A percentile compares a stretch with the other conserved stretches of the same genome.
Conservation (phyloP, 2,329 filamentous ascomycete species). For the Sarocladium brachiariae region DNA sequence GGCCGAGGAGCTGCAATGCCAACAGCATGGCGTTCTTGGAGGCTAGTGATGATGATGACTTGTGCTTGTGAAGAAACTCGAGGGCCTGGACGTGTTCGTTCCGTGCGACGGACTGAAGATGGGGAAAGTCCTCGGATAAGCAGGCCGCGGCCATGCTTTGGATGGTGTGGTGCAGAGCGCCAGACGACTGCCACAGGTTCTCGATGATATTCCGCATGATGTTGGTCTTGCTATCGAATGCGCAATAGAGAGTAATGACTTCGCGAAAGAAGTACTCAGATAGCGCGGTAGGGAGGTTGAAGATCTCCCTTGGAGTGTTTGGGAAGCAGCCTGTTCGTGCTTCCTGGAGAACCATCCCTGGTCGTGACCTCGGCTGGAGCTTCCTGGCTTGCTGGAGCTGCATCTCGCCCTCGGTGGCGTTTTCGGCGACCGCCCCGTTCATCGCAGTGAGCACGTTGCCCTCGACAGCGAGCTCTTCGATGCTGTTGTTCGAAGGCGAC, state of each 20-base stretch:
- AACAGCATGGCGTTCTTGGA: constrained; percentile 12
- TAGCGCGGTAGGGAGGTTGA: constrained; percentile 13
- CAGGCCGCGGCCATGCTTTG: constrained; percentile 20
- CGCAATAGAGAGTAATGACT: constrained; percentile 17
- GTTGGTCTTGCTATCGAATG: constrained; percentile 17
- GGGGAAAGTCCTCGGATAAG: constrained; percentile 16
- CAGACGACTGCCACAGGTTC: constrained; percentile 15
- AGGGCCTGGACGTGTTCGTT: constrained; percentile 14
- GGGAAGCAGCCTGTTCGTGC: background rate
- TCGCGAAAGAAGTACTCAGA: constrained; percentile 17
- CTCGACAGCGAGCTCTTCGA: background rate
- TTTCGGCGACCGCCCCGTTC: background rate
- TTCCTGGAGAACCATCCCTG: background rate
- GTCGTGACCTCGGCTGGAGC: background rate
- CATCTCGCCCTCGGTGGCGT: background rate
- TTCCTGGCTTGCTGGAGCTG: background rate
- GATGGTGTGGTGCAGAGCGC: constrained; percentile 16
- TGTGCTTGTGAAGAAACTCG: constrained; percentile 4
- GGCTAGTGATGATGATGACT: background rate
- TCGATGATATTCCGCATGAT: constrained; percentile 17
- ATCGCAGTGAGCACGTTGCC: background rate
- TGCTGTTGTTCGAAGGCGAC: background rate
- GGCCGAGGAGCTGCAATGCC: constrained; percentile 6
- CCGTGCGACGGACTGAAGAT: constrained; percentile 10
- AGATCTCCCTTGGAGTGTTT: constrained; percentile 9